phyloP scores from a whole-genome alignment of 2,329 filamentous ascomycete genomes.

The Hortaea werneckii region DNA sequence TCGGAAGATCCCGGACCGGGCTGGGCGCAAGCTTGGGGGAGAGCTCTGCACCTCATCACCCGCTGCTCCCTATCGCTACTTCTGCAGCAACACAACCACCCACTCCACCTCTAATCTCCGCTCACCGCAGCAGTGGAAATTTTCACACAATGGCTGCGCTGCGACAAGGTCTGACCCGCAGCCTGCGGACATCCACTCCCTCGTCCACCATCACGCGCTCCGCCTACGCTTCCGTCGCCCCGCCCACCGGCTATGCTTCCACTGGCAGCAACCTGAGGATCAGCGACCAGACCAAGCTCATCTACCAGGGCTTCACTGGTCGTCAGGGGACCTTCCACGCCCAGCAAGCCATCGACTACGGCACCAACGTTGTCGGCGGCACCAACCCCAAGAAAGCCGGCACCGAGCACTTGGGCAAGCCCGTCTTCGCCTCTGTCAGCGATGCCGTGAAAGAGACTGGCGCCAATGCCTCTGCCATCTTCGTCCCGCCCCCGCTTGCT shows the following conservation, averaged over 20 bases:
- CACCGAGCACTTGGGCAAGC: conserved; percentile 74
- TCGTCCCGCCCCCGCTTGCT: conserved; percentile 90
- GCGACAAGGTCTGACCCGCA: conserved; percentile 54
- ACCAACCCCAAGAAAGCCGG: conserved; percentile 99
- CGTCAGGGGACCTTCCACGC: conserved; percentile 72
- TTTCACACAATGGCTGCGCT: conserved; percentile 5
- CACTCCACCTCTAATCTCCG: background rate
- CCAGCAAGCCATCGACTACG: conserved; percentile 95
- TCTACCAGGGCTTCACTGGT: conserved; percentile 96
- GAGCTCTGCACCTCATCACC: background rate
- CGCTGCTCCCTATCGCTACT: background rate
- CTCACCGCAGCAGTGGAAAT: background rate
- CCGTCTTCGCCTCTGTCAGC: conserved; percentile 81
- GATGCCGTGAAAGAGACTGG: conserved; percentile 86
- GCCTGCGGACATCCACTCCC: conserved; percentile 45
- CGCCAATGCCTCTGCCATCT: conserved; percentile 86
- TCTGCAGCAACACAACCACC: background rate
- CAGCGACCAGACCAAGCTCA: conserved; percentile 83
- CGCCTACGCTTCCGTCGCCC: conserved; percentile 60
- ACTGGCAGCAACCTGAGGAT: conserved; percentile 67
- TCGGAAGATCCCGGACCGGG: background rate
- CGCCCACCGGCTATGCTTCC: conserved; percentile 23
- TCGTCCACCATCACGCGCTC: conserved; percentile 45
- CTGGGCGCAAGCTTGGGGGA: background rate
- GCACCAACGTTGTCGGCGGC: conserved; percentile 94